Percentiles rank a stretch among this genome's conserved stretches.
Evolutionary conservation across 2,329 filamentous ascomycete genomes (phyloP).

Genomic region (Beauveria varroae): DNA sequence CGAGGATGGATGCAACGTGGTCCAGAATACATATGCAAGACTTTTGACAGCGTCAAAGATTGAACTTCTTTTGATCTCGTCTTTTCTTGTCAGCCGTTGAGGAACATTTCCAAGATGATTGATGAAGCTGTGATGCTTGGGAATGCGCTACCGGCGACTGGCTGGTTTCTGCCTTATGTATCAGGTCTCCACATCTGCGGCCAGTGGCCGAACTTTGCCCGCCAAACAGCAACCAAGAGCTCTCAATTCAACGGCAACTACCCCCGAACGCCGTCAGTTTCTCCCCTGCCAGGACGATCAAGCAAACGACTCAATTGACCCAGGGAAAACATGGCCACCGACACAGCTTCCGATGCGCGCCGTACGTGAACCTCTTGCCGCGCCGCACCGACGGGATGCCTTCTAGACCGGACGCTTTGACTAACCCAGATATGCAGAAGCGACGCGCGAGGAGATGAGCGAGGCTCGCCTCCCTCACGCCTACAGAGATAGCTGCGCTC

Average conservation of each 20-base stretch:
- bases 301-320: constrained; percentile 24
- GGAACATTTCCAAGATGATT: background rate
- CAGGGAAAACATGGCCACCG: constrained; percentile 28
- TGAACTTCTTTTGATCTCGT: background rate
- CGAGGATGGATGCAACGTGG: background rate
- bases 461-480: constrained; percentile 78
- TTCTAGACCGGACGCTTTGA: background rate
- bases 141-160: background rate
- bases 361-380: constrained; percentile 23
- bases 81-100: background rate
- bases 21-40: background rate
- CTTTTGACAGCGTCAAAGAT: background rate
- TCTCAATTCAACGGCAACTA: constrained; percentile 2
- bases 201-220: constrained; percentile 11
- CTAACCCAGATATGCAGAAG: constrained; percentile 42
- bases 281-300: background rate
- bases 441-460: constrained; percentile 87
- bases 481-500: constrained; percentile 93
- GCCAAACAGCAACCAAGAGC: constrained; percentile 14
- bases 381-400: constrained; percentile 14
- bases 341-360: constrained; percentile 29
- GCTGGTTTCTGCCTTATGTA: constrained; percentile 9
- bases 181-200: constrained; percentile 6
- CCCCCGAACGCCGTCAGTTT: background rate
- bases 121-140: background rate